phyloP scores from a whole-genome alignment of 176 grass and related monocot genomes.

The Typha latifolia region DNA sequence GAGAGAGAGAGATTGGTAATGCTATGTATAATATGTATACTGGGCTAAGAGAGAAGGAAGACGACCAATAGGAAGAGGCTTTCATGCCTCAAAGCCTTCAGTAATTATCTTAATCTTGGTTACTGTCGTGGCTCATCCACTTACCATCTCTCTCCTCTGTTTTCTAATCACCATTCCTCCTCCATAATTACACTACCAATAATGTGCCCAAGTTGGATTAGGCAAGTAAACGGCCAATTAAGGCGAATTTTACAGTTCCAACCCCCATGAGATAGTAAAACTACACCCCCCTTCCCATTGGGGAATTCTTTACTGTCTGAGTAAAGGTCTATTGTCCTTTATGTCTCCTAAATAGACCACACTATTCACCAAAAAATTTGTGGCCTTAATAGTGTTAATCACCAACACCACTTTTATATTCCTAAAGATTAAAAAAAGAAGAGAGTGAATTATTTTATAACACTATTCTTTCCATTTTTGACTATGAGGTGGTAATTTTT shows the following conservation, averaged over 20 bases:
- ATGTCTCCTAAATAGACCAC: no score
- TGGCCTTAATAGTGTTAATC: no score
- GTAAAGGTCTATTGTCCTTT: no score
- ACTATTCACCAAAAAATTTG: no score
- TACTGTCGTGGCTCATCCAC: constrained; percentile 9
- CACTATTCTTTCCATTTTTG: no score
- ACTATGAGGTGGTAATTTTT: no score
- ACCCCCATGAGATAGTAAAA: no score
- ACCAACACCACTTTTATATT: no score
- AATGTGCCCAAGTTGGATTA: background rate
- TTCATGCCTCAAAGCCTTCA: constrained; percentile 1
- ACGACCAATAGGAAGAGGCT: background rate
- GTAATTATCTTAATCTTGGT: constrained; percentile 2
- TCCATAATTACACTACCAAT: background rate
- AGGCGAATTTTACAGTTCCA: background rate
- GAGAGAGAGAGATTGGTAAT: background rate
- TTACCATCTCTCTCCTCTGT: background rate
- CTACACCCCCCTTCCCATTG: no score
- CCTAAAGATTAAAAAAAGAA: no score
- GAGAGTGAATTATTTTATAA: no score
- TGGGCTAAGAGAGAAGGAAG: background rate
- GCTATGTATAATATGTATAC: background rate
- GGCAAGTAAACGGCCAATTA: background rate
- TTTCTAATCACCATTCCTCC: constrained; percentile 2
- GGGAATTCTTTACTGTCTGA: no score